Evolutionary conservation across 345 rosid genomes (phyloP).

Genomic region (Pelargonium nanum): DNA sequence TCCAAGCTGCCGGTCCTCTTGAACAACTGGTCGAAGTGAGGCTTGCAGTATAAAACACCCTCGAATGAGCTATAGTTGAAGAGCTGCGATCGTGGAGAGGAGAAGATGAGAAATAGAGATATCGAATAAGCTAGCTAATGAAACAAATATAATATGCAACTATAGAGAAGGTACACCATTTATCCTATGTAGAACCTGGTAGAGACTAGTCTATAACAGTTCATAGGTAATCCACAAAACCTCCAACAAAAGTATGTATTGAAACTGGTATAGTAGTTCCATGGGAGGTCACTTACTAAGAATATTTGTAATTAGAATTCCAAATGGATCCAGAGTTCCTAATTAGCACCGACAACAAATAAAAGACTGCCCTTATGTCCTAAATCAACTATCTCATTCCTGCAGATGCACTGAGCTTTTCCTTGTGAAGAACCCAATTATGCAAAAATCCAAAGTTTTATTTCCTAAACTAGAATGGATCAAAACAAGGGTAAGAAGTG

Average conservation of each 20-base stretch:
- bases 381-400: too few species aligned
- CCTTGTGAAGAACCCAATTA: neutral
- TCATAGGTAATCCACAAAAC: too few species aligned
- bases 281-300: too few species aligned
- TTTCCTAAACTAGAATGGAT: too few species aligned
- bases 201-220: too few species aligned
- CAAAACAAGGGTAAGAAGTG: neutral
- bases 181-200: too few species aligned
- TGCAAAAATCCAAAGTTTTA: neutral
- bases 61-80: conserved; percentile 55
- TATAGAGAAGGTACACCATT: too few species aligned
- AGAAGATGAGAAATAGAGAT: neutral
- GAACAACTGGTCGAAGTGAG: conserved; percentile 69
- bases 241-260: too few species aligned
- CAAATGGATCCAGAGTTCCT: too few species aligned
- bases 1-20: conserved; percentile 72
- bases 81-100: conserved; percentile 32
- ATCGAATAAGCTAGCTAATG: neutral
- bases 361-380: neutral
- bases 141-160: too few species aligned
- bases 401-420: neutral
- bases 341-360: too few species aligned
- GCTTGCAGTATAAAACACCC: conserved; percentile 72
- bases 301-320: neutral
- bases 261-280: too few species aligned